A percentile compares a stretch with the other conserved stretches of the same genome.
phyloP scores from a whole-genome alignment of 2,329 filamentous ascomycete species.

The Phyllosticta citriasiana region DNA sequence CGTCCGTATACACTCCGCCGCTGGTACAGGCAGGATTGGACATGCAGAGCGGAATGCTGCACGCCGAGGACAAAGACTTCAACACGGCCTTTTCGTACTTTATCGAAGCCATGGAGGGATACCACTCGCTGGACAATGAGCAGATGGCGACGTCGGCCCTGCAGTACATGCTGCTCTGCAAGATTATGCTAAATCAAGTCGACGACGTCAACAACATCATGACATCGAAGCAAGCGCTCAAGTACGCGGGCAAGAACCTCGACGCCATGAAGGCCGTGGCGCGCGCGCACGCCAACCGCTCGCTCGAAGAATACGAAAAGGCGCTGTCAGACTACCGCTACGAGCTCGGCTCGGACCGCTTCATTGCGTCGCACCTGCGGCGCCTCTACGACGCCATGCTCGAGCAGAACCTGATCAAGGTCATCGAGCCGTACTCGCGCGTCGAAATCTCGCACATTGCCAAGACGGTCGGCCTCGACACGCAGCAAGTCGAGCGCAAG shows the following conservation, averaged over 20 bases:
- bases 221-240: constrained; percentile 90
- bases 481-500: constrained; percentile 94
- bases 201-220: constrained; percentile 95
- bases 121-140: constrained; percentile 83
- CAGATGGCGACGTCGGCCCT: constrained; percentile 88
- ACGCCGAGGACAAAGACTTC: constrained; percentile 98
- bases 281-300: constrained; percentile 88
- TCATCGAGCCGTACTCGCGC: constrained; percentile 95
- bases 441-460: constrained; percentile 96
- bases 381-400: constrained; percentile 96
- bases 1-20: constrained; percentile 94
- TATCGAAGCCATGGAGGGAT: constrained; percentile 96
- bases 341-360: constrained; percentile 87
- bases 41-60: constrained; percentile 98
- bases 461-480: constrained; percentile 94
- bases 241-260: constrained; percentile 89
- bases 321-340: constrained; percentile 83
- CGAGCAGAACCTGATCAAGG: constrained; percentile 99
- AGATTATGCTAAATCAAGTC: constrained; percentile 96
- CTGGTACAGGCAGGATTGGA: constrained; percentile 91
- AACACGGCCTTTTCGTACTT: constrained; percentile 99
- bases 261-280: constrained; percentile 99
- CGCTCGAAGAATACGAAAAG: constrained; percentile 92
- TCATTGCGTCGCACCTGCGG: constrained; percentile 93
- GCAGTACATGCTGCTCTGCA: constrained; percentile 99